Conservation (phyloP, 2,329 filamentous ascomycete species). For the Penicillium hordei region DNA sequence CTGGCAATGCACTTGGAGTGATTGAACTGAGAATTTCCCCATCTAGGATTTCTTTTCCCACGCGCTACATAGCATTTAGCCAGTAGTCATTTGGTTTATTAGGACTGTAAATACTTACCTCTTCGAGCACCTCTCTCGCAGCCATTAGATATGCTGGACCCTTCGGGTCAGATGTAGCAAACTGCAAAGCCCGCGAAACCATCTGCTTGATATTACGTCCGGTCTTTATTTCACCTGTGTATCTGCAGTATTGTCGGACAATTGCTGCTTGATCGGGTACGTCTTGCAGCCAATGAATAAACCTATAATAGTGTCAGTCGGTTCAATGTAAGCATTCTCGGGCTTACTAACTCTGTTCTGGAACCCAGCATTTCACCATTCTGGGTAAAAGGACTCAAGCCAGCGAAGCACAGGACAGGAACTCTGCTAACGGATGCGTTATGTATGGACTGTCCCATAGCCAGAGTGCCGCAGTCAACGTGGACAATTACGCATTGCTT, state of each 20-base stretch:
- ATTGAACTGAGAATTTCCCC: constrained; percentile 14
- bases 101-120: constrained; percentile 57
- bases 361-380: constrained; percentile 72
- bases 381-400: constrained; percentile 69
- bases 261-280: constrained; percentile 76
- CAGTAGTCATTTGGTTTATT: background rate
- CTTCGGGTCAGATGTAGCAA: constrained; percentile 70
- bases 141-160: constrained; percentile 78
- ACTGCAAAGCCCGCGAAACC: constrained; percentile 77
- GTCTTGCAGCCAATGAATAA: constrained; percentile 78
- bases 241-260: constrained; percentile 78
- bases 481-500: constrained; percentile 67
- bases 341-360: constrained; percentile 61
- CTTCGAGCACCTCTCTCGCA: constrained; percentile 77
- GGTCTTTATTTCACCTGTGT: constrained; percentile 75
- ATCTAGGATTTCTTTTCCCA: constrained; percentile 15
- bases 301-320: constrained; percentile 5
- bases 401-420: constrained; percentile 73
- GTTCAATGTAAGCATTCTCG: constrained; percentile 26
- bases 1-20: constrained; percentile 12
- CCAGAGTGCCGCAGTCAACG: constrained; percentile 76
- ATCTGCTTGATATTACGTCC: constrained; percentile 82
- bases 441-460: constrained; percentile 72
- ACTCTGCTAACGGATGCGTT: constrained; percentile 71
- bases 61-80: constrained; percentile 6